These are phyloP conservation scores for Beta lomatogona DNA, from an alignment of 179 eudicot genomes.

Conservation along the genomic window DNA sequence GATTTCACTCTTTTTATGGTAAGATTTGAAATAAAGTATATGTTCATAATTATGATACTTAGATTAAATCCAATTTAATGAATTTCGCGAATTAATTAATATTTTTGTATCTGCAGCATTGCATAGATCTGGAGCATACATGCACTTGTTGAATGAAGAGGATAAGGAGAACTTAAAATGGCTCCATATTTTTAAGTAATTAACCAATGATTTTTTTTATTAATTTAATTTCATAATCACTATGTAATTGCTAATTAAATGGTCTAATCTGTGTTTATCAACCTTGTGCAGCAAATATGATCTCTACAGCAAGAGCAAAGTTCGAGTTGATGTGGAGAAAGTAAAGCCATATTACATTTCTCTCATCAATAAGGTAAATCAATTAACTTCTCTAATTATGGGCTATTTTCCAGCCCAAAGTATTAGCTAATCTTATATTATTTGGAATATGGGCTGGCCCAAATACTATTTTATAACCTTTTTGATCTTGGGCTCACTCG, in stretches of 20 bases:
- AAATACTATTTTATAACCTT: too few relatives aligned
- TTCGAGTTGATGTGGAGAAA: slow-evolving; percentile 67
- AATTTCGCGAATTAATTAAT: background rate
- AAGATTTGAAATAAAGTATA: background rate
- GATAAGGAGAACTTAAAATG: slow-evolving; percentile 77
- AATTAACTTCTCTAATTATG: too few relatives aligned
- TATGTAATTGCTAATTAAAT: background rate
- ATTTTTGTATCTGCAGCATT: slow-evolving; percentile 42
- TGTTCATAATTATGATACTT: background rate
- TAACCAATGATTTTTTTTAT: background rate
- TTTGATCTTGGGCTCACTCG: too few relatives aligned
- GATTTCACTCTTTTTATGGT: slow-evolving; percentile 89
- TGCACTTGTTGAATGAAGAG: slow-evolving; percentile 79
- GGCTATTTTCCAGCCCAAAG: too few relatives aligned
- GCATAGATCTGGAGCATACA: slow-evolving; percentile 73
- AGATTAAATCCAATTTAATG: background rate
- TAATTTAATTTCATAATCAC: background rate
- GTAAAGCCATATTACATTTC: slow-evolving; percentile 90
- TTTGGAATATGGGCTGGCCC: too few relatives aligned
- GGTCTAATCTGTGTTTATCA: background rate
- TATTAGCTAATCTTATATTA: too few relatives aligned
- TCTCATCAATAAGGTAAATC: slow-evolving; percentile 74
- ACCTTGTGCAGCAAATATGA: slow-evolving; percentile 72
- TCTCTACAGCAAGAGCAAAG: slow-evolving; percentile 94
- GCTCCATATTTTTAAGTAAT: slow-evolving; percentile 87